Conservation (phyloP, 2,329 filamentous ascomycete genomes). For the Xylariaceae sp. region DNA sequence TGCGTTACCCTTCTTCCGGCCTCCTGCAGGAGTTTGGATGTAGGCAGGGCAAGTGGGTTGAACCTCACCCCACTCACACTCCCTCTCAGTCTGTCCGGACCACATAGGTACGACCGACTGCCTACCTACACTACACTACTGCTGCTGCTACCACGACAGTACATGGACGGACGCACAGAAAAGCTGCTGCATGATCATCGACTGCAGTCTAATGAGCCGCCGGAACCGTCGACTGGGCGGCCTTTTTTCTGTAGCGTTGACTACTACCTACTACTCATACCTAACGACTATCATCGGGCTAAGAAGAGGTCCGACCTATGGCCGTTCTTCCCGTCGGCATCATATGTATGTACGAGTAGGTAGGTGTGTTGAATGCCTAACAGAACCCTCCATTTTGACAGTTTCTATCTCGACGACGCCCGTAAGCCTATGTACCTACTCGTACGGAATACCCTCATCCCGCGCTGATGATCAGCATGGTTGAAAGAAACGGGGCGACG, state of each 20-base stretch:
- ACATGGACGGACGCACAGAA: not conserved
- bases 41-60: not conserved
- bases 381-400: too few relatives aligned
- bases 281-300: not conserved
- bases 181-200: conserved; percentile 2
- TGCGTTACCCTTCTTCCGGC: conserved; percentile 15
- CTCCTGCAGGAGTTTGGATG: conserved; percentile 13
- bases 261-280: not conserved
- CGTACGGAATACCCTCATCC: not conserved
- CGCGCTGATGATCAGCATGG: not conserved
- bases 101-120: too few relatives aligned
- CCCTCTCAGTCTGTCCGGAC: not conserved
- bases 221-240: conserved; percentile 6
- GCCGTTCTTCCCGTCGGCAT: not conserved
- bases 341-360: too few relatives aligned
- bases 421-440: not conserved
- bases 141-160: too few relatives aligned
- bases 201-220: conserved; percentile 9
- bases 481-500: too few relatives aligned
- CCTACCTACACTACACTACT: not conserved
- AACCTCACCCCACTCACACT: conserved; percentile 17
- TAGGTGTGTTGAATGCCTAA: too few relatives aligned
- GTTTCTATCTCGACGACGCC: not conserved
- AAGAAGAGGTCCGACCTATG: not conserved
- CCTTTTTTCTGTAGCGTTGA: not conserved